phyloP scores from a whole-genome alignment of 495 filamentous ascomycete species.

The Lasiosphaeria hispida region DNA sequence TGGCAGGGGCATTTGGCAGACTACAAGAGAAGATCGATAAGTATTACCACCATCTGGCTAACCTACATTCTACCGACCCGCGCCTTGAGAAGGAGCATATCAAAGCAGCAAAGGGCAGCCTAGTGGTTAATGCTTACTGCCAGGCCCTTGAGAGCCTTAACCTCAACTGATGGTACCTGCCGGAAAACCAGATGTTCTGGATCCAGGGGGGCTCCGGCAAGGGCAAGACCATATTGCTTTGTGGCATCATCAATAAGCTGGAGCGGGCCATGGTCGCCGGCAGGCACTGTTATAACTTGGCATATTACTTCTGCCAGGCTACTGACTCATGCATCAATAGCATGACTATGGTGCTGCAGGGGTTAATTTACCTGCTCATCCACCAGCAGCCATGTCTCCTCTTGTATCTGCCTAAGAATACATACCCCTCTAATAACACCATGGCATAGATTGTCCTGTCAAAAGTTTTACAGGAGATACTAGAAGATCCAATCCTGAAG shows the following conservation, averaged over 20 bases:
- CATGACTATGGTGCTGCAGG: slow-evolving; percentile 38
- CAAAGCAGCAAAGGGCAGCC: slow-evolving; percentile 31
- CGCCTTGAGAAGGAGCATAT: slow-evolving; percentile 24
- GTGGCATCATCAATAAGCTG: slow-evolving; percentile 43
- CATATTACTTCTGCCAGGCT: too few species aligned
- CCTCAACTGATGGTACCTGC: slow-evolving; percentile 36
- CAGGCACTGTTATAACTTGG: slow-evolving; percentile 14
- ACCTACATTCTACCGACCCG: neutral
- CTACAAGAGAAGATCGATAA: neutral
- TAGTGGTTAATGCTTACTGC: slow-evolving; percentile 40
- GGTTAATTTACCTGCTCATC: slow-evolving; percentile 41
- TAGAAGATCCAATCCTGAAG: slow-evolving; percentile 30
- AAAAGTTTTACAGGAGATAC: slow-evolving; percentile 31
- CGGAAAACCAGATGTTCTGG: slow-evolving; percentile 39
- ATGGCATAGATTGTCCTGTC: slow-evolving; percentile 31
- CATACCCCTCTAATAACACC: slow-evolving; percentile 9
- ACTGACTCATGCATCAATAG: slow-evolving; percentile 35
- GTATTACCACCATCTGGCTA: neutral
- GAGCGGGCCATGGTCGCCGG: neutral
- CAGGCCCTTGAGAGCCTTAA: slow-evolving; percentile 41
- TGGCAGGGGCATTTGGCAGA: neutral
- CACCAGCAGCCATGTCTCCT: slow-evolving; percentile 1
- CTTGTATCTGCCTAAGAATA: neutral
- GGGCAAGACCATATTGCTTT: slow-evolving; percentile 40
- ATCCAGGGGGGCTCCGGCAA: slow-evolving; percentile 47